Conservation (phyloP, 331 rosid species). For the Rhamnella rubrinervis region DNA sequence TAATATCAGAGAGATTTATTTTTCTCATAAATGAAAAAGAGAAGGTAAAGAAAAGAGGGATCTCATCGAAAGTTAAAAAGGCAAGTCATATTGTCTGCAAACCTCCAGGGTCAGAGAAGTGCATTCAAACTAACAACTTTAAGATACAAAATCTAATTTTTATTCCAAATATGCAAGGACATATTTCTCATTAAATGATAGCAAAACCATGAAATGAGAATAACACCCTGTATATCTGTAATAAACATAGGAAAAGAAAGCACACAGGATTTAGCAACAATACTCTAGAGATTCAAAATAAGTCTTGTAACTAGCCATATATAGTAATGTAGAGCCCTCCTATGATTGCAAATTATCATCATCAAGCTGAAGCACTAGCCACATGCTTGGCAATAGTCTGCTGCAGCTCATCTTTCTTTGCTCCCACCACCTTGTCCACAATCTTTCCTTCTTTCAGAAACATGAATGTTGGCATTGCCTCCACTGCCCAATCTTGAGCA, state of each 20-base stretch:
- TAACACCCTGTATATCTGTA: not conserved
- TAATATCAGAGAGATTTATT: too few species aligned
- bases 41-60: too few species aligned
- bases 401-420: conserved; percentile 77
- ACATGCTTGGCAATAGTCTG: conserved; percentile 53
- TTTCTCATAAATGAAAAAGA: too few species aligned
- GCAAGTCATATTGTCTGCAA: not conserved
- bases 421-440: conserved; percentile 82
- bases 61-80: too few species aligned
- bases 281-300: not conserved
- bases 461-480: conserved; percentile 96
- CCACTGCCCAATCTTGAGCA: conserved; percentile 88
- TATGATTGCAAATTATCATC: not conserved
- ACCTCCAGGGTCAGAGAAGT: not conserved
- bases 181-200: not conserved
- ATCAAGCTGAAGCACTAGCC: conserved; percentile 37
- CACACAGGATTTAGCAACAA: not conserved
- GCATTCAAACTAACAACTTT: not conserved
- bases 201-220: not conserved
- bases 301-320: not conserved
- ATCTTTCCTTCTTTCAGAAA: conserved; percentile 81
- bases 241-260: not conserved
- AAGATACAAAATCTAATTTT: not conserved
- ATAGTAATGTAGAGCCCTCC: not conserved
- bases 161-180: not conserved